Base-by-base conservation (phyloP, 73 alveolate species). In the Stentor roeselii region DNA sequence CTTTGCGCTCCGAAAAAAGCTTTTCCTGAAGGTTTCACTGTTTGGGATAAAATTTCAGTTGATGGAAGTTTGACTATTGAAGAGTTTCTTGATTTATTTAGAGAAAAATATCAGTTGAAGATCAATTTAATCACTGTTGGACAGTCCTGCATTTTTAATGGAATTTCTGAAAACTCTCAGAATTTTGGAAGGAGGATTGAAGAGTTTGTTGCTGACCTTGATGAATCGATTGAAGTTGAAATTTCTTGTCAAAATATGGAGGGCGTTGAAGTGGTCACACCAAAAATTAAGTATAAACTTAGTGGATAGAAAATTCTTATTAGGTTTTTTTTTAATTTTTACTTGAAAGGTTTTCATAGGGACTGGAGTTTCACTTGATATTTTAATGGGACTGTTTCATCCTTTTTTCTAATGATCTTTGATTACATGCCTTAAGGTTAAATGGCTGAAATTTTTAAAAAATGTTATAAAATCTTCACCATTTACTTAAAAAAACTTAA, bases 1-100 rank as follows among this genome's bases (percentile, higher is more conserved):
- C 60, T 88, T 32, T 59, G 76, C 78, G 92, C 96, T 32, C 97
- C 98, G 36, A 91, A 90, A 2, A 96, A 96, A 88, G 98, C 98
- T 3, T 91, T 95, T 60, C 99, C 99, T 21, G 93, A 91, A 83
- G 94, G 95, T 75, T 96, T 87, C 91, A 92, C 98, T 58, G 90
- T 88, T 36, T 97, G 99, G 98, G 99, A 97, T 82, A 95, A 91
- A 86, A 90, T 96, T 50, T 88, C 59, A 15, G 86, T 96, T 11
- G 82, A 76, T 30, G 98, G 96, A 60, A 85, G 96, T 30, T 84
- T 82, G 92, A 97, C 98, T 39, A 83, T 96, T 32, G 87, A 87
- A 50, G 91, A 96, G 75, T 82, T 97, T 84, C 61, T 90, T 50
- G 96, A 93, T 59, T 40, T 59, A 75, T 39, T 90, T 60, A 96